These are phyloP conservation scores for Diaporthe batatas DNA, from an alignment of 2,329 filamentous ascomycete genomes.

Conservation along the genomic window DNA sequence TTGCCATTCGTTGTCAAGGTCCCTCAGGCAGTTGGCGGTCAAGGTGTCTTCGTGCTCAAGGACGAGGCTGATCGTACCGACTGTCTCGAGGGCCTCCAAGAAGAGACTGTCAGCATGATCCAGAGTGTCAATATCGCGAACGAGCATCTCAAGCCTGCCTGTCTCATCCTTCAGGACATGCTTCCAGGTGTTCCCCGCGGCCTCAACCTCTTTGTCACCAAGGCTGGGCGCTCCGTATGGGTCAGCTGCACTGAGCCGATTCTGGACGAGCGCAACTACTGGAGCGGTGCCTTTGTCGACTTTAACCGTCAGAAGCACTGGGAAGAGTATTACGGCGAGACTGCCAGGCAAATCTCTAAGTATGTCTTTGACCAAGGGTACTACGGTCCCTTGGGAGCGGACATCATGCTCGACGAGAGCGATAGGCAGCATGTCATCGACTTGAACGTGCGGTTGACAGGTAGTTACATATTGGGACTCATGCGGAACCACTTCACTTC, in stretches of 20 bases:
- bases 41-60: slow-evolving; percentile 26
- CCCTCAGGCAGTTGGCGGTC: slow-evolving; percentile 25
- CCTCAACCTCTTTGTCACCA: slow-evolving; percentile 24
- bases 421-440: slow-evolving; percentile 30
- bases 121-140: slow-evolving; percentile 3
- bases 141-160: slow-evolving; percentile 1
- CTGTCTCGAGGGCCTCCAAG: slow-evolving; percentile 20
- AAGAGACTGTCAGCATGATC: slow-evolving; percentile 14
- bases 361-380: slow-evolving; percentile 33
- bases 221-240: slow-evolving; percentile 1
- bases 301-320: slow-evolving; percentile 16
- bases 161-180: slow-evolving; percentile 24
- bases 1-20: slow-evolving; percentile 33
- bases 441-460: slow-evolving; percentile 16
- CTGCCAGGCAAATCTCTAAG: not conserved
- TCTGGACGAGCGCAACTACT: slow-evolving; percentile 20
- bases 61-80: slow-evolving; percentile 18
- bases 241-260: slow-evolving; percentile 31
- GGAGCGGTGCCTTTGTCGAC: slow-evolving; percentile 27
- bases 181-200: slow-evolving; percentile 15
- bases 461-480: slow-evolving; percentile 12
- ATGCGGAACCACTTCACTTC: slow-evolving; percentile 30
- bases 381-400: slow-evolving; percentile 24
- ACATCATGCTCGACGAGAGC: slow-evolving; percentile 28
- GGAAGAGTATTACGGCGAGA: slow-evolving; percentile 24